Percentiles rank a stretch among this genome's conserved stretches.
These are phyloP conservation scores for Neurospora africana DNA, from an alignment of 495 filamentous ascomycete genomes.

Conservation along the genomic window DNA sequence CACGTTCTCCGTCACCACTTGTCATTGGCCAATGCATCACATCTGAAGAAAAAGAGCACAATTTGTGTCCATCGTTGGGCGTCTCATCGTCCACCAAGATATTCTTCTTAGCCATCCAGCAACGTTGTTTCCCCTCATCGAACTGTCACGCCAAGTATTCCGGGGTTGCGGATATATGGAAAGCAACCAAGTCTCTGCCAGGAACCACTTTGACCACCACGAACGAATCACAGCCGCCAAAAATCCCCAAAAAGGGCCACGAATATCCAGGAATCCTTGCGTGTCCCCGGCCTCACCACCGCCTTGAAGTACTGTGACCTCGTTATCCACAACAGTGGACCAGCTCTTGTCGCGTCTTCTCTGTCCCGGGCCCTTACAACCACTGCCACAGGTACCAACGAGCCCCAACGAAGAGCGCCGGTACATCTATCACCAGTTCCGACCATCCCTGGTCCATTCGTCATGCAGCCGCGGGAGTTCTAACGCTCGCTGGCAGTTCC, in stretches of 20 bases:
- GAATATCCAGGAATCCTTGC: neutral
- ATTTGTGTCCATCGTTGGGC: neutral
- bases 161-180: neutral
- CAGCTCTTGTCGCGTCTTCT: neutral
- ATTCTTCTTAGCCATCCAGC: neutral
- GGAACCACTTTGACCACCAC: neutral
- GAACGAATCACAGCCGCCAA: neutral
- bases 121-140: neutral
- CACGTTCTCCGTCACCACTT: neutral
- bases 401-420: neutral
- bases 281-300: neutral
- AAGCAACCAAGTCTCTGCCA: neutral
- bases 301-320: neutral
- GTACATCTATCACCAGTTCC: slow-evolving; percentile 1
- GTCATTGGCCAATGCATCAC: neutral
- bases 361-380: neutral
- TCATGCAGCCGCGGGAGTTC: neutral
- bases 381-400: neutral
- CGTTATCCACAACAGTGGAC: neutral
- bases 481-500: neutral
- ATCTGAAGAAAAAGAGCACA: neutral
- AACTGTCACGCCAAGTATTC: neutral
- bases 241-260: neutral
- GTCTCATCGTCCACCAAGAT: neutral
- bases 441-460: neutral